Percentiles rank a stretch among this genome's conserved stretches.
phyloP scores from a whole-genome alignment of 192 early-diverging fungal species.

The Backusella macrospora region DNA sequence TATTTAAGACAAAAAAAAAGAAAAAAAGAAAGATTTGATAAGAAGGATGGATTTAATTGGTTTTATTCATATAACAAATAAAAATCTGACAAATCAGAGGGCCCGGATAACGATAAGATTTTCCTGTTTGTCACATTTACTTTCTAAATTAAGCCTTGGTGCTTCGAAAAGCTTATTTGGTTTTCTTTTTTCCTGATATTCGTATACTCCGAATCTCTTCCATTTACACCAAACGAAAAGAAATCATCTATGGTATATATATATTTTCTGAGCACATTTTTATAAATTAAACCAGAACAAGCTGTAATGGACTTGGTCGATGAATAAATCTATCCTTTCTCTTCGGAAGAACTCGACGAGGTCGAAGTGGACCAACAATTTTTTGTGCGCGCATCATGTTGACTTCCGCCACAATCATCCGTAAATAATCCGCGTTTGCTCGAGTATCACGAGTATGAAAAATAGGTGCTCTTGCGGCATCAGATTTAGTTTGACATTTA shows the following conservation, averaged over 20 bases:
- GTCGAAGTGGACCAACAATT: slow-evolving; percentile 49
- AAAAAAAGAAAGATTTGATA: not conserved
- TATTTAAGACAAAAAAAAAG: not conserved
- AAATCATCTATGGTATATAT: not conserved
- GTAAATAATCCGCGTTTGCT: slow-evolving; percentile 50
- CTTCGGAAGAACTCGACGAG: slow-evolving; percentile 45
- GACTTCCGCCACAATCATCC: slow-evolving; percentile 58
- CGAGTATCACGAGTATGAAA: slow-evolving; percentile 39
- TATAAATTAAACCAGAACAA: slow-evolving; percentile 1
- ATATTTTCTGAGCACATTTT: not conserved
- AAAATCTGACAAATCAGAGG: not conserved
- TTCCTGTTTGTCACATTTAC: not conserved
- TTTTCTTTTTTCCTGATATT: not conserved
- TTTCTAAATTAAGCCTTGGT: not conserved
- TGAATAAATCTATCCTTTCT: slow-evolving; percentile 38
- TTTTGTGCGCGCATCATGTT: slow-evolving; percentile 58
- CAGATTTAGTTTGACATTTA: not conserved
- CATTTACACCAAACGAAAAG: not conserved
- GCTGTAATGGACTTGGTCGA: slow-evolving; percentile 25
- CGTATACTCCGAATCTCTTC: not conserved
- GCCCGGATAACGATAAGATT: slow-evolving; percentile 5
- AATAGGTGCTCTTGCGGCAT: not conserved
- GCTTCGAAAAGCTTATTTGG: slow-evolving; percentile 10
- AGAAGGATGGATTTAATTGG: slow-evolving; percentile 4
- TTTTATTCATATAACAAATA: not conserved